Conservation (phyloP, 805 yeast species). For the Yarrowia sp. region DNA sequence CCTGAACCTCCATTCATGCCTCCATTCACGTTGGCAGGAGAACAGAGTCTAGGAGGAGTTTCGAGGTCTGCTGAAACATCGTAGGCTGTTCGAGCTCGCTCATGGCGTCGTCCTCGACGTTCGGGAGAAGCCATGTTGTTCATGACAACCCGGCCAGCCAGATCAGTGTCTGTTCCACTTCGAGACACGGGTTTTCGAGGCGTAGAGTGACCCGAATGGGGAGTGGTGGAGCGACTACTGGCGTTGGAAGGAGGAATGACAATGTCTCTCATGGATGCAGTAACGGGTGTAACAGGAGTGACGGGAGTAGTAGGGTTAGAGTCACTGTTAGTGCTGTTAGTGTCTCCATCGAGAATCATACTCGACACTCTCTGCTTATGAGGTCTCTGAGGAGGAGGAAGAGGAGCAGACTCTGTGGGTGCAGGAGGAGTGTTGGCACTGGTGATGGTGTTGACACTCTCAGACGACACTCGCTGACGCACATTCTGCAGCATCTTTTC, state of each 20-base stretch:
- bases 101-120: slow-evolving; percentile 14
- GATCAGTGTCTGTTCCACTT: slow-evolving; percentile 5
- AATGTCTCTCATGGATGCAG: slow-evolving; percentile 1
- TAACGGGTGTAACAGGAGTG: neutral
- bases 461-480: slow-evolving; percentile 10
- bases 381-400: neutral
- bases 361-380: slow-evolving; percentile 11
- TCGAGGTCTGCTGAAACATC: slow-evolving; percentile 3
- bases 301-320: neutral
- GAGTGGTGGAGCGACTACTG: neutral
- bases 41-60: neutral
- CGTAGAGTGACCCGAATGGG: slow-evolving; percentile 13
- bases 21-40: neutral
- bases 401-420: slow-evolving; percentile 4
- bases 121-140: slow-evolving; percentile 13
- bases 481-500: slow-evolving; percentile 18
- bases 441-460: slow-evolving; percentile 10
- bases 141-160: slow-evolving; percentile 11
- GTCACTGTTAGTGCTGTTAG: neutral
- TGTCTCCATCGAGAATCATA: neutral
- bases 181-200: slow-evolving; percentile 17
- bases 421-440: neutral
- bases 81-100: slow-evolving; percentile 2
- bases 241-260: slow-evolving; percentile 1
- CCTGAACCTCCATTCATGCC: neutral